A percentile compares a stretch with the other conserved stretches of the same genome.
phyloP scores from a whole-genome alignment of 306 rosid species.

The Hippophae tibetana region DNA sequence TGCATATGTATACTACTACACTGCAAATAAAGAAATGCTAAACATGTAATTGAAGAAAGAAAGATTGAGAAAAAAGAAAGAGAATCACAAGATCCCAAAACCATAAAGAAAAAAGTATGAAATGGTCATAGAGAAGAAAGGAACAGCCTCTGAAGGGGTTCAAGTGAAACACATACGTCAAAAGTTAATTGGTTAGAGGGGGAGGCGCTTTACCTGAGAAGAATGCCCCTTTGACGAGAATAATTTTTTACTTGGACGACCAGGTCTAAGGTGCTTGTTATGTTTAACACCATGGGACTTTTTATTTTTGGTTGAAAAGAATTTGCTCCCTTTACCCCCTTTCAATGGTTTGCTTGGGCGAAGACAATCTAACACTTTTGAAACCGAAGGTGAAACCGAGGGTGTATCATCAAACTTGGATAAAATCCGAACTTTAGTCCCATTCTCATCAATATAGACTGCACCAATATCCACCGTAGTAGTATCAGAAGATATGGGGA shows the following conservation, averaged over 20 bases:
- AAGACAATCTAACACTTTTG: slow-evolving; percentile 27
- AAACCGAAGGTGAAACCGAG: slow-evolving; percentile 14
- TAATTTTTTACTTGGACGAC: slow-evolving; percentile 25
- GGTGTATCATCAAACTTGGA: slow-evolving; percentile 33
- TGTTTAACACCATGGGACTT: slow-evolving; percentile 23
- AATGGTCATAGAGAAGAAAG: too few species aligned
- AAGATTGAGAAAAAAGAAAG: too few species aligned
- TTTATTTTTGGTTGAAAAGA: slow-evolving; percentile 35
- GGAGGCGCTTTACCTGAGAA: slow-evolving; percentile 31
- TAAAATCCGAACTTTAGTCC: slow-evolving; percentile 44
- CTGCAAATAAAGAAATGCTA: background rate
- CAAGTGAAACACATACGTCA: background rate
- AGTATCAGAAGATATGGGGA: slow-evolving; percentile 18
- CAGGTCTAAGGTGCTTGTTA: slow-evolving; percentile 31
- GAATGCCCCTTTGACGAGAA: slow-evolving; percentile 23
- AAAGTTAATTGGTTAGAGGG: background rate
- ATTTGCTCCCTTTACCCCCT: slow-evolving; percentile 28
- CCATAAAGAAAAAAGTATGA: too few species aligned
- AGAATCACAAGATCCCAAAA: too few species aligned
- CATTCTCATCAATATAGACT: slow-evolving; percentile 45
- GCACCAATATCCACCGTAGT: slow-evolving; percentile 26
- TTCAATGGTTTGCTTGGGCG: slow-evolving; percentile 29
- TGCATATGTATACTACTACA: background rate
- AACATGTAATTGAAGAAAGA: background rate
- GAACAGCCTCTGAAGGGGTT: too few species aligned